Conservation (phyloP, 2,329 filamentous ascomycete species). For the Xylaria sp. region DNA sequence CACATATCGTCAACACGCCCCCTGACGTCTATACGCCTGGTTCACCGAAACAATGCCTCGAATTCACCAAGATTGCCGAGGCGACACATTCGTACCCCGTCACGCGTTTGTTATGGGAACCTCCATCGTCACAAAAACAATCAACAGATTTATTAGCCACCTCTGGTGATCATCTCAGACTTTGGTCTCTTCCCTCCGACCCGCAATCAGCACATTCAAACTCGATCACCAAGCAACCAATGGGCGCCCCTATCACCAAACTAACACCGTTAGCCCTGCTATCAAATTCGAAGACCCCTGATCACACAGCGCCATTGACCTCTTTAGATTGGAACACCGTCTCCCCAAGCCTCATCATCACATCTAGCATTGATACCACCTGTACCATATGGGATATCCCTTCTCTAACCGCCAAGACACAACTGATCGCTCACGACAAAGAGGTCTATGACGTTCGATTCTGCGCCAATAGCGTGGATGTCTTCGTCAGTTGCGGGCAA, state of each 20-base stretch:
- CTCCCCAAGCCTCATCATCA: constrained; percentile 96
- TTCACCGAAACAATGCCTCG: constrained; percentile 75
- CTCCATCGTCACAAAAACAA: constrained; percentile 91
- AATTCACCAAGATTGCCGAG: constrained; percentile 93
- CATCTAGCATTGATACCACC: constrained; percentile 97
- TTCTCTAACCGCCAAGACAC: constrained; percentile 95
- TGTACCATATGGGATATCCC: constrained; percentile 99
- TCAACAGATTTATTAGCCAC: constrained; percentile 94
- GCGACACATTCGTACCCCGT: constrained; percentile 98
- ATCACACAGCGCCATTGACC: constrained; percentile 95
- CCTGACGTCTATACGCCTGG: constrained; percentile 72
- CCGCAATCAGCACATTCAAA: constrained; percentile 66
- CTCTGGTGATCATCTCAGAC: constrained; percentile 88
- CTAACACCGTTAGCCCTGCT: constrained; percentile 89
- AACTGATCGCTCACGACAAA: constrained; percentile 97
- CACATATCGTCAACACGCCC: constrained; percentile 74
- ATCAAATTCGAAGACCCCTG: constrained; percentile 97
- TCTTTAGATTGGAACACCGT: constrained; percentile 98
- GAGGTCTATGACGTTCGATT: constrained; percentile 99
- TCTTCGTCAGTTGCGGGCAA: constrained; percentile 96
- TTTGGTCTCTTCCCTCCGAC: constrained; percentile 89
- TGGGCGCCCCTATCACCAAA: constrained; percentile 71
- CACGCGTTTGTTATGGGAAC: constrained; percentile 93
- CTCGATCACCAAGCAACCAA: constrained; percentile 65
- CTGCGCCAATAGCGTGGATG: constrained; percentile 97